Conservation (phyloP, 345 rosid genomes). For the Eucalyptus leucophloia region DNA sequence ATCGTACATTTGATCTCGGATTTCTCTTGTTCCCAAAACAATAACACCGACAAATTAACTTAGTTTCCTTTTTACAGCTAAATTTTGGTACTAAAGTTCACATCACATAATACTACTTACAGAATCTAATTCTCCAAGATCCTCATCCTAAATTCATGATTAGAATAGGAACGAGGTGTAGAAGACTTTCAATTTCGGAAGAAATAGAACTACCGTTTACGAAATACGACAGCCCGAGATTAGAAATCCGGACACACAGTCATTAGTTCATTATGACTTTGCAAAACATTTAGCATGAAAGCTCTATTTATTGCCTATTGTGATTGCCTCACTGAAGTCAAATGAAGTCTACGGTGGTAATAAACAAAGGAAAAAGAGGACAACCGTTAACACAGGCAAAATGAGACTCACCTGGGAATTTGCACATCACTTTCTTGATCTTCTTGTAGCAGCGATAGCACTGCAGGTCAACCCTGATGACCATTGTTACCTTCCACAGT, state of each 20-base stretch:
- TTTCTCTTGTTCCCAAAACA: not conserved
- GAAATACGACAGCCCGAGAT: not conserved
- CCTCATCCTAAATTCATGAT: not conserved
- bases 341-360: not conserved
- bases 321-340: not conserved
- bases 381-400: not conserved
- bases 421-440: constrained; percentile 18
- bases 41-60: not conserved
- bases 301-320: not conserved
- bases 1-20: constrained; percentile 6
- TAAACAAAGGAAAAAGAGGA: constrained; percentile 28
- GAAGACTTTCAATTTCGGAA: not conserved
- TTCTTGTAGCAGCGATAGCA: constrained; percentile 23
- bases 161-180: not conserved
- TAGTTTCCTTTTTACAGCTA: not conserved
- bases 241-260: not conserved
- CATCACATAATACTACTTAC: not conserved
- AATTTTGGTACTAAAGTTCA: not conserved
- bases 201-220: not conserved
- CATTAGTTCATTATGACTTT: not conserved
- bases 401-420: constrained; percentile 13
- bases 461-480: constrained; percentile 13
- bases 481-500: constrained; percentile 11
- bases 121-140: not conserved
- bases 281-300: not conserved